Evolutionary conservation across 257 asterid species (phyloP).

Genomic region (Phtheirospermum japonicum): DNA sequence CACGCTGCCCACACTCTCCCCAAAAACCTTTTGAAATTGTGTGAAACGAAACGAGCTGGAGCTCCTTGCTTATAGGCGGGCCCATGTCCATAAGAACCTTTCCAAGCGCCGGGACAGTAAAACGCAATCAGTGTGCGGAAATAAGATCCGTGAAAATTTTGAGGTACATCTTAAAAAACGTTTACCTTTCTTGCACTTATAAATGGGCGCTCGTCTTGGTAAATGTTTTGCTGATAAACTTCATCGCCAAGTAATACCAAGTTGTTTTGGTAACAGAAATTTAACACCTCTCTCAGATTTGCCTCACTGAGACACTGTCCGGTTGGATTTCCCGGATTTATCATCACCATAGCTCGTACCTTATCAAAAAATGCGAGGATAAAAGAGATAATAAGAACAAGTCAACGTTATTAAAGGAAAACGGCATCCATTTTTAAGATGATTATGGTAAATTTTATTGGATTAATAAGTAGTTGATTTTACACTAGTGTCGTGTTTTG

Average conservation of each 20-base stretch:
- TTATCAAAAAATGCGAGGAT: slow-evolving; percentile 25
- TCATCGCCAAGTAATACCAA: slow-evolving; percentile 89
- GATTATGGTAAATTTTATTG: background rate
- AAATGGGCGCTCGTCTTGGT: slow-evolving; percentile 98
- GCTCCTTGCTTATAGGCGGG: slow-evolving; percentile 72
- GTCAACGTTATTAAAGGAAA: background rate
- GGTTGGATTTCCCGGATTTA: slow-evolving; percentile 97
- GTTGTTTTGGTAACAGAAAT: slow-evolving; percentile 79
- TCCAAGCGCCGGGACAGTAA: background rate
- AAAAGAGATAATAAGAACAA: background rate
- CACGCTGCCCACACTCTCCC: slow-evolving; percentile 99
- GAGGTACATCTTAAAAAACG: background rate
- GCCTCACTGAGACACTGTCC: slow-evolving; percentile 94
- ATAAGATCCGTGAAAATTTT: background rate
- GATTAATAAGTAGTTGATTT: background rate
- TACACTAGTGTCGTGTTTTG: background rate
- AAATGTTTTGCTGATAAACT: slow-evolving; percentile 96
- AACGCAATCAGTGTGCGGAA: background rate
- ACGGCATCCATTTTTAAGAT: background rate
- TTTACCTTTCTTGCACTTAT: slow-evolving; percentile 80
- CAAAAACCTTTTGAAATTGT: slow-evolving; percentile 94
- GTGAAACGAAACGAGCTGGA: slow-evolving; percentile 92
- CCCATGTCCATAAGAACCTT: slow-evolving; percentile 96
- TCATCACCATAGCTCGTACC: slow-evolving; percentile 99
- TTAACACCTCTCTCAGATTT: slow-evolving; percentile 61